Percentiles rank a stretch among this genome's conserved stretches.
These are phyloP conservation scores for Russula griseocarnosa DNA, from an alignment of 768 basidiomycete genomes.

Conservation along the genomic window DNA sequence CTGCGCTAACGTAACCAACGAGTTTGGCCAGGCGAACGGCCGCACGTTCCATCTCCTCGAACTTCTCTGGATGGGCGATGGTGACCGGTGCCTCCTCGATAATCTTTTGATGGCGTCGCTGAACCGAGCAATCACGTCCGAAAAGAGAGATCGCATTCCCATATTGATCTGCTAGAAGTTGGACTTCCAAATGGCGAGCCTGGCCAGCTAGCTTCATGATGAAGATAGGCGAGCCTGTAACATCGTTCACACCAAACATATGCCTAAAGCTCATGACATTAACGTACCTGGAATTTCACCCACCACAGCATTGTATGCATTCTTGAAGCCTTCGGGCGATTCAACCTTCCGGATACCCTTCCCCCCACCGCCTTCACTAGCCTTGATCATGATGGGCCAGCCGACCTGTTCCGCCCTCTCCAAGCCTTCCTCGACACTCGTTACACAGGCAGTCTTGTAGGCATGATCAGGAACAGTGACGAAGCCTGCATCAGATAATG, in stretches of 20 bases:
- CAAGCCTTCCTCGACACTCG: slow-evolving; percentile 82
- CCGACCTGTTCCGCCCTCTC: slow-evolving; percentile 82
- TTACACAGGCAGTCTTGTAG: slow-evolving; percentile 85
- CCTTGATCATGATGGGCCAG: slow-evolving; percentile 99
- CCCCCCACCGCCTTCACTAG: slow-evolving; percentile 97
- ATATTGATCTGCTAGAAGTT: slow-evolving; percentile 97
- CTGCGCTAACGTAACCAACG: slow-evolving; percentile 97
- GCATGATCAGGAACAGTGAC: slow-evolving; percentile 92
- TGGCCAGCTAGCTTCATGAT: slow-evolving; percentile 99
- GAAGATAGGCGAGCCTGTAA: slow-evolving; percentile 90
- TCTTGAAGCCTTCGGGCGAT: slow-evolving; percentile 80
- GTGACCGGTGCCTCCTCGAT: slow-evolving; percentile 99
- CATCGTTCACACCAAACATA: slow-evolving; percentile 19
- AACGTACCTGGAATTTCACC: slow-evolving; percentile 91
- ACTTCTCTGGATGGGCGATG: slow-evolving; percentile 86
- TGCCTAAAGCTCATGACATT: slow-evolving; percentile 15
- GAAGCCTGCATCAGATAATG: slow-evolving; percentile 78
- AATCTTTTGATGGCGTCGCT: slow-evolving; percentile 99
- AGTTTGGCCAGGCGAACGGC: slow-evolving; percentile 99
- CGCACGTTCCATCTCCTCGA: slow-evolving; percentile 97
- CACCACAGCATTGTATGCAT: slow-evolving; percentile 87
- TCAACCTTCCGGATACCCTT: slow-evolving; percentile 99
- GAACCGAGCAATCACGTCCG: slow-evolving; percentile 98
- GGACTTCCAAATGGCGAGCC: slow-evolving; percentile 96
- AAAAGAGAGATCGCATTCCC: slow-evolving; percentile 99